Evolutionary conservation across 139 green algal species (phyloP), one percentile per base, ranked within the genome.

Genomic region (Chlorella sp.): DNA sequence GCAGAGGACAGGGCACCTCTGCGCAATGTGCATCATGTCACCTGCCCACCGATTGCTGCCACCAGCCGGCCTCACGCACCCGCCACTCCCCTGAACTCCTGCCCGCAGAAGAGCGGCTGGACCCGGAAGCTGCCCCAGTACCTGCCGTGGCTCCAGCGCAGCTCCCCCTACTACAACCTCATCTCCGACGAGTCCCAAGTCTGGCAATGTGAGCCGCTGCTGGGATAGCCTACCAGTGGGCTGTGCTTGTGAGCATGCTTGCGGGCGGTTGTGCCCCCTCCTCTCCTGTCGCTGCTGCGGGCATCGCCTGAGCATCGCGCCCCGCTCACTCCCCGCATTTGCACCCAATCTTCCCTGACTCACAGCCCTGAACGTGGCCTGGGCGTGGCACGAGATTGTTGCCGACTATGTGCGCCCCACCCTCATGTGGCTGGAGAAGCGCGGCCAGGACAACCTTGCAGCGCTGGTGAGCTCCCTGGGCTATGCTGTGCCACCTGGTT

Each of bases 121-220:
- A 48, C 58, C 28, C 32, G 1, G 1, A n/a, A 73, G 40, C 77
- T 83, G 77, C 38, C 56, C 60, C 43, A 58, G 58, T 26, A 44
- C 14, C 60, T 83, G 77, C 77, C 77, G 40, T 83, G 77, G 77
- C 77, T 83, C 6, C 44, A 83, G 60, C 58, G 58, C 58, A 44
- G 2, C 58, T 14, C 13, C 14, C 60, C 60, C 40, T 73, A 74
- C 60, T 83, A 60, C 77, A 83, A 83, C 60, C 77, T 83, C 1
- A 74, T 83, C 32, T 83, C 77, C 1, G 77, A 83, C 77, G 77
- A 83, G 60, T 74, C 58, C 14, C 77, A 83, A 60, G 74, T 83
- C 77, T 83, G 77, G 77, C 77, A 83, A 60, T 38, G 76, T 82
- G 76, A 78, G 70, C 38, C 24, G n/a, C 32, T 6, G n/a, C n/a